Percentiles rank a stretch among this genome's conserved stretches.
Conservation (phyloP, 768 basidiomycete genomes). For the Amanita brunnescens region DNA sequence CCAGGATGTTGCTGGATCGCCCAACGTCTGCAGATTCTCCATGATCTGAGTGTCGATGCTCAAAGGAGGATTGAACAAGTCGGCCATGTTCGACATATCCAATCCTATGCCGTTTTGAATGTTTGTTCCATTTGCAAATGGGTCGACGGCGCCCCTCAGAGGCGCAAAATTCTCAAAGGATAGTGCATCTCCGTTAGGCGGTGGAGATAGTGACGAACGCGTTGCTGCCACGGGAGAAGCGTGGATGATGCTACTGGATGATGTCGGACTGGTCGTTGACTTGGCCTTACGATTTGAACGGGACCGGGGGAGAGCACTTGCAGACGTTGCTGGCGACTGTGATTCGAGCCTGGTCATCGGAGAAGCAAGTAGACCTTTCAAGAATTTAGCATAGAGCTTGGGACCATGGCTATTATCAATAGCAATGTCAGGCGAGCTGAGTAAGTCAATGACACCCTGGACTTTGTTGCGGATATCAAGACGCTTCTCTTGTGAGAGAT, state of each 20-base stretch:
- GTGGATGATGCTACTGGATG: slow-evolving; percentile 10
- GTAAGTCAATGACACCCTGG: slow-evolving; percentile 55
- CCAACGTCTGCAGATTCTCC: slow-evolving; percentile 52
- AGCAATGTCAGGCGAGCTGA: slow-evolving; percentile 61
- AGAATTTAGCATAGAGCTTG: slow-evolving; percentile 71
- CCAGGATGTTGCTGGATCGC: slow-evolving; percentile 43
- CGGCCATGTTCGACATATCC: slow-evolving; percentile 19
- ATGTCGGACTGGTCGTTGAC: background rate
- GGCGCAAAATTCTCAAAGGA: slow-evolving; percentile 43
- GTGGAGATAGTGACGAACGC: slow-evolving; percentile 37
- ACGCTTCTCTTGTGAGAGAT: slow-evolving; percentile 51
- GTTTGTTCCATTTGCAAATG: slow-evolving; percentile 23
- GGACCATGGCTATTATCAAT: slow-evolving; percentile 80
- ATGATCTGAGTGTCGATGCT: slow-evolving; percentile 52
- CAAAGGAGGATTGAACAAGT: slow-evolving; percentile 46
- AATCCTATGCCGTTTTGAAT: slow-evolving; percentile 14
- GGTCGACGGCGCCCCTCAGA: slow-evolving; percentile 28
- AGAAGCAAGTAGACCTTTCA: slow-evolving; percentile 60
- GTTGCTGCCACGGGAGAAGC: slow-evolving; percentile 30
- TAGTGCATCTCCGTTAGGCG: slow-evolving; percentile 33
- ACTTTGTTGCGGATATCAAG: slow-evolving; percentile 55
- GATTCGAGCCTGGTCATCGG: slow-evolving; percentile 28
- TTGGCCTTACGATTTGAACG: background rate
- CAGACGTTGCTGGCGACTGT: background rate
- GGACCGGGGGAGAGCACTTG: background rate